phyloP scores from a whole-genome alignment of 176 grass and related monocot species.

The Secale cereale region DNA sequence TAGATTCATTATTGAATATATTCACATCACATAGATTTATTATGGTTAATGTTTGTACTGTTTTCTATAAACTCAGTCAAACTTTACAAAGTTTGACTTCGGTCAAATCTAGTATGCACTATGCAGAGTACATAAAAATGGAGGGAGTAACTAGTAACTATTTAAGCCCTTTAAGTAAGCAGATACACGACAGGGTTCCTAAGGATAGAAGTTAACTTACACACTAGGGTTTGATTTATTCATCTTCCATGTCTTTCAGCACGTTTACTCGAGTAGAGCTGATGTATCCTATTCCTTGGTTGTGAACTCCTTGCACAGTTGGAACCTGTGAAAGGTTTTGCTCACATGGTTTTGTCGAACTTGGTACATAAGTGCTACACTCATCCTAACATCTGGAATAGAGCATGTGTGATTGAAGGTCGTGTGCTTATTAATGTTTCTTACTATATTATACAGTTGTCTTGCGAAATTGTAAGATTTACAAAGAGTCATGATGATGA shows the following conservation, averaged over 20 bases:
- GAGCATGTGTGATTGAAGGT: background rate
- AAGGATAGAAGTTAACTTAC: background rate
- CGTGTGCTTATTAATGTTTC: too few relatives aligned
- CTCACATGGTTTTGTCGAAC: background rate
- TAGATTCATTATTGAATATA: too few relatives aligned
- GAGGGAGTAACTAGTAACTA: background rate
- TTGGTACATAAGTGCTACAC: background rate
- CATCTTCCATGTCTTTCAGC: background rate
- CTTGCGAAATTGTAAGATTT: background rate
- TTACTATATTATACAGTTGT: too few relatives aligned
- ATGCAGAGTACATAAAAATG: too few relatives aligned
- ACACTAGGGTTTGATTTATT: background rate
- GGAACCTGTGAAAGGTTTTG: background rate
- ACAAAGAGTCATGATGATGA: background rate
- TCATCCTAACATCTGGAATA: background rate
- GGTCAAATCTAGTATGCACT: too few relatives aligned
- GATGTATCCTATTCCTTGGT: background rate
- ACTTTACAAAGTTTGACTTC: too few relatives aligned
- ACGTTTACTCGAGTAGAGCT: background rate
- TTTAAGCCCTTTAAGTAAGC: background rate
- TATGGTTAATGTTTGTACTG: too few relatives aligned
- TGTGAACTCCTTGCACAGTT: background rate
- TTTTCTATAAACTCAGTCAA: too few relatives aligned
- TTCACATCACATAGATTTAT: too few relatives aligned
- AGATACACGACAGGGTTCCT: background rate